phyloP scores from a whole-genome alignment of 2,329 filamentous ascomycete genomes.

The Geosmithia morbida region DNA sequence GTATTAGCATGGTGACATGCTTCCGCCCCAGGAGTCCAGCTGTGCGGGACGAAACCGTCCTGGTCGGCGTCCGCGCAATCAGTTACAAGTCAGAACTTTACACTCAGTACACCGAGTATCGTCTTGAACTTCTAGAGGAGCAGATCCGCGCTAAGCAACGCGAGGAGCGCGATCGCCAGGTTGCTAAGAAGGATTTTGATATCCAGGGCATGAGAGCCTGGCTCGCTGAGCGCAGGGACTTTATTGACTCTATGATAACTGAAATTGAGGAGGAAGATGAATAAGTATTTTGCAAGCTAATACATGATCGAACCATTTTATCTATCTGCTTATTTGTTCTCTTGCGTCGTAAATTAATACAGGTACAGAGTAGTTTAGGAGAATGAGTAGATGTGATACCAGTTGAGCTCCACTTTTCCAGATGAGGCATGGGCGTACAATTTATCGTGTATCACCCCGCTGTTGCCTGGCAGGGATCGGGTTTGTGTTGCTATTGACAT shows the following conservation, averaged over 20 bases:
- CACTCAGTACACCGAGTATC: slow-evolving; percentile 45
- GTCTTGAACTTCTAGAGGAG: slow-evolving; percentile 47
- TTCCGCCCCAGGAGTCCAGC: slow-evolving; percentile 43
- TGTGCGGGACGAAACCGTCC: slow-evolving; percentile 42
- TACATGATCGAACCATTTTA: too few relatives aligned
- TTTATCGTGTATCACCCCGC: too few relatives aligned
- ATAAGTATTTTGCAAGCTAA: background rate
- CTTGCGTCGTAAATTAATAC: too few relatives aligned
- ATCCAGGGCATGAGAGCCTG: background rate
- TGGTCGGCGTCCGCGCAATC: slow-evolving; percentile 44
- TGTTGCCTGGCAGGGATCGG: too few relatives aligned
- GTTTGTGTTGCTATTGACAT: too few relatives aligned
- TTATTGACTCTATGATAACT: background rate
- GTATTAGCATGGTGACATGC: slow-evolving; percentile 52
- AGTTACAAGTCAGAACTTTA: slow-evolving; percentile 44
- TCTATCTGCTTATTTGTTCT: too few relatives aligned
- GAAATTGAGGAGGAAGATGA: background rate
- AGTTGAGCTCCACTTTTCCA: too few relatives aligned
- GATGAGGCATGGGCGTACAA: too few relatives aligned
- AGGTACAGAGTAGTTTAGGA: too few relatives aligned
- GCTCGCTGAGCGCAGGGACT: background rate
- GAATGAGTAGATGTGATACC: too few relatives aligned
- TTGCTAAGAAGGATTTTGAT: slow-evolving; percentile 6
- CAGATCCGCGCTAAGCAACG: slow-evolving; percentile 15
- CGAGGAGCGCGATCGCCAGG: slow-evolving; percentile 5